phyloP scores from a whole-genome alignment of 768 basidiomycete genomes.

The Lepiota brunneoincarnata region DNA sequence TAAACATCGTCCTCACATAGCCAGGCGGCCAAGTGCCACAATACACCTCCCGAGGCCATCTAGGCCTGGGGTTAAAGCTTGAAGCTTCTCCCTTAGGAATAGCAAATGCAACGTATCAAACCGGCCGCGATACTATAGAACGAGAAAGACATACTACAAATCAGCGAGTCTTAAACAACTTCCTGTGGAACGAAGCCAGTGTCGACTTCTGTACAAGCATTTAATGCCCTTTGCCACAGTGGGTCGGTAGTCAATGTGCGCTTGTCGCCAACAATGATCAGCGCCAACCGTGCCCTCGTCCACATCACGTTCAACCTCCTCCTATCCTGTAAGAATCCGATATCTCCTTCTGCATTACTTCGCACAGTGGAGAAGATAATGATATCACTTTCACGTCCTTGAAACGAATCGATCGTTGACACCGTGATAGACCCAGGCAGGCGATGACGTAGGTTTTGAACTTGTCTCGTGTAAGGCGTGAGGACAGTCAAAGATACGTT shows the following conservation, averaged over 20 bases:
- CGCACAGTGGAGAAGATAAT: conserved; percentile 66
- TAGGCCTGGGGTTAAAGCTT: too few relatives aligned
- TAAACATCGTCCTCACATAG: too few relatives aligned
- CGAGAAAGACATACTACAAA: too few relatives aligned
- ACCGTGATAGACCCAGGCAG: conserved; percentile 35
- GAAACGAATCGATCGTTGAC: conserved; percentile 62
- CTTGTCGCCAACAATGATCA: conserved; percentile 61
- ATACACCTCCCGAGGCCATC: too few relatives aligned
- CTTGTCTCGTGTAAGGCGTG: conserved; percentile 61
- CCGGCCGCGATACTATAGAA: too few relatives aligned
- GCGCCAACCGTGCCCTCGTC: conserved; percentile 57
- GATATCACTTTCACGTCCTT: conserved; percentile 67
- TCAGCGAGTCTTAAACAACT: neutral
- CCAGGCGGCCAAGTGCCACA: too few relatives aligned
- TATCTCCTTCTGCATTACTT: conserved; percentile 54
- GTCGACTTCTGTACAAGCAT: conserved; percentile 32
- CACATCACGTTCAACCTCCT: conserved; percentile 67
- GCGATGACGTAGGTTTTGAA: conserved; percentile 39
- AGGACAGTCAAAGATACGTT: conserved; percentile 44
- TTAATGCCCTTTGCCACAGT: conserved; percentile 54
- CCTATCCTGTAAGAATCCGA: conserved; percentile 64
- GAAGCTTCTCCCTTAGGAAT: too few relatives aligned
- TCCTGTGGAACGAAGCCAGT: conserved; percentile 1
- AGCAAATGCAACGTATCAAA: too few relatives aligned
- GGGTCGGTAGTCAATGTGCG: conserved; percentile 42